Evolutionary conservation across 495 filamentous ascomycete species (phyloP).

Genomic region (Lasiosphaeriaceae sp.): DNA sequence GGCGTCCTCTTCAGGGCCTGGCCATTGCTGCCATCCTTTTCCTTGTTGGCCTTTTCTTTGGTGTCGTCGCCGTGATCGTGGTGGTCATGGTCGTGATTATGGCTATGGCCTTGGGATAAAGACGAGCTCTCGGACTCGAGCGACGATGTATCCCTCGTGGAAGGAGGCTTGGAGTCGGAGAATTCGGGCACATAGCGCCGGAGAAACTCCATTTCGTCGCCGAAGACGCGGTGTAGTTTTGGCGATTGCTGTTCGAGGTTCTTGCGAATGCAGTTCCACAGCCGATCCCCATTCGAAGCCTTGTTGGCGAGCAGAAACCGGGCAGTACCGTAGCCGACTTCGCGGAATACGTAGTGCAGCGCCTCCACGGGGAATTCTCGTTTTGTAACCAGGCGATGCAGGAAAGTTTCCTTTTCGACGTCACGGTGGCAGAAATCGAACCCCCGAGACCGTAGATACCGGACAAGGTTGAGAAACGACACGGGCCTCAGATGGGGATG

Average conservation of each 20-base stretch:
- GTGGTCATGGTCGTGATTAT: constrained; percentile 10
- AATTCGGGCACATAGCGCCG: constrained; percentile 33
- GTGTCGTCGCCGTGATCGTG: no score
- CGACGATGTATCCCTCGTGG: constrained; percentile 23
- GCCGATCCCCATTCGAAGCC: constrained; percentile 20
- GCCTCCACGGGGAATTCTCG: constrained; percentile 28
- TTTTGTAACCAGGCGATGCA: constrained; percentile 26
- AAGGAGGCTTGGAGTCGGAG: constrained; percentile 21
- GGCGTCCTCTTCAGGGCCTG: constrained; percentile 24
- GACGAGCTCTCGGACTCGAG: constrained; percentile 21
- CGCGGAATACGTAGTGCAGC: constrained; percentile 27
- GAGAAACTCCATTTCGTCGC: constrained; percentile 31
- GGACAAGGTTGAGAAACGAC: constrained; percentile 31
- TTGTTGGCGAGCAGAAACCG: constrained; percentile 32
- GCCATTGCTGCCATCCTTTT: constrained; percentile 13
- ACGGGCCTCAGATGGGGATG: constrained; percentile 23
- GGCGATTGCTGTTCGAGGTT: constrained; percentile 24
- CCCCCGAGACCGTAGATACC: constrained; percentile 23
- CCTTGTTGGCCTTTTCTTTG: no score
- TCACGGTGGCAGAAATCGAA: constrained; percentile 33
- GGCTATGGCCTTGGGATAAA: constrained; percentile 7
- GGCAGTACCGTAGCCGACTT: constrained; percentile 28
- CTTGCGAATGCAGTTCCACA: constrained; percentile 29
- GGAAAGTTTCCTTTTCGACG: constrained; percentile 27
- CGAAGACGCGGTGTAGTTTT: constrained; percentile 32